Evolutionary conservation across 768 basidiomycete genomes (phyloP).

Genomic region (Cantharellus anzutake): DNA sequence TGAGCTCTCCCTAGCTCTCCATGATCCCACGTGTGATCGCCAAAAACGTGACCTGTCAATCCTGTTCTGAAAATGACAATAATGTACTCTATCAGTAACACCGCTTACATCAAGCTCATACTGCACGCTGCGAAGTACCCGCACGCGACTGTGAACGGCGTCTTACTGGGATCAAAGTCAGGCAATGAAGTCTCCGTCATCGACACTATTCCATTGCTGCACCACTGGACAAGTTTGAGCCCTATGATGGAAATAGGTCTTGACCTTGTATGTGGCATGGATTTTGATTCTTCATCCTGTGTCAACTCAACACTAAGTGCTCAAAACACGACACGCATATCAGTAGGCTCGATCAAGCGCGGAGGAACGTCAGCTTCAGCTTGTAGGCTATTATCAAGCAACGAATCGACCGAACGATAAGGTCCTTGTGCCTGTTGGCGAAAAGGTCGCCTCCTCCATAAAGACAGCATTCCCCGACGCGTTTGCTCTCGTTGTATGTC

Average conservation of each 20-base stretch:
- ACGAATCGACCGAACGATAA: constrained; percentile 40
- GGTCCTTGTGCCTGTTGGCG: constrained; percentile 44
- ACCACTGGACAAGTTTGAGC: constrained; percentile 69
- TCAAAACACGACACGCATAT: background rate
- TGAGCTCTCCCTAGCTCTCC: no score
- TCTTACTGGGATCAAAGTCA: constrained; percentile 42
- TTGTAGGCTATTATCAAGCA: constrained; percentile 66
- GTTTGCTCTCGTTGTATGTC: constrained; percentile 49
- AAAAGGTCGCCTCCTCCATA: constrained; percentile 39
- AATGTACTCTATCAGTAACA: constrained; percentile 34
- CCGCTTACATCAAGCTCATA: constrained; percentile 54
- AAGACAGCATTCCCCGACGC: constrained; percentile 35
- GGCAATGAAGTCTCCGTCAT: constrained; percentile 13
- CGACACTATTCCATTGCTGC: constrained; percentile 59
- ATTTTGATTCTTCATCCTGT: background rate
- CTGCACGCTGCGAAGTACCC: constrained; percentile 71
- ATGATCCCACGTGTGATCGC: no score
- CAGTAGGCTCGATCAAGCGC: constrained; percentile 41
- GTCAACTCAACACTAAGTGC: background rate
- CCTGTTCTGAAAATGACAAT: background rate
- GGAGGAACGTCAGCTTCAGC: constrained; percentile 26
- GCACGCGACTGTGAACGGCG: constrained; percentile 53
- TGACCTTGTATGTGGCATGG: constrained; percentile 35
- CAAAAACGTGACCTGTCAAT: no score
- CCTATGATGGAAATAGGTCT: constrained; percentile 79